Conservation (phyloP, 257 asterid genomes). For the Solanum chilense region DNA sequence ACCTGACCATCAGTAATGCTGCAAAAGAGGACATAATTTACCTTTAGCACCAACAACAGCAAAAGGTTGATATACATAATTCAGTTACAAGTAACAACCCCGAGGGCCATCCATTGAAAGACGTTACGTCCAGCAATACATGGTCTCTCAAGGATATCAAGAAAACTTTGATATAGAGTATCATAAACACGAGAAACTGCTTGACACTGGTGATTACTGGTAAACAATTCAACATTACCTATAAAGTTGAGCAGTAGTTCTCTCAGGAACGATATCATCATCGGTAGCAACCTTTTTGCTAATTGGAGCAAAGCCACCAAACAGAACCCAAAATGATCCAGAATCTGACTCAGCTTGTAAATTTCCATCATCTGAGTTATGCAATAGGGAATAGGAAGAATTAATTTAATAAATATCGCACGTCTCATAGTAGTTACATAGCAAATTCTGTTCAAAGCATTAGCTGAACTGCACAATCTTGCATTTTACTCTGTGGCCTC, state of each 20-base stretch:
- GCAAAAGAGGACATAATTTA: slow-evolving; percentile 1
- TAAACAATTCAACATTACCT: slow-evolving; percentile 29
- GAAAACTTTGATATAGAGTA: neutral
- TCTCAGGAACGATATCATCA: slow-evolving; percentile 84
- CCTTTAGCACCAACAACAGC: neutral
- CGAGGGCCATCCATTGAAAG: neutral
- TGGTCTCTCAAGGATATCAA: neutral
- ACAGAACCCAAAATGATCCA: slow-evolving; percentile 97
- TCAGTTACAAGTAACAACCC: neutral
- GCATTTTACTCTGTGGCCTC: neutral
- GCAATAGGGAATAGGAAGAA: neutral
- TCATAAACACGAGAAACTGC: neutral
- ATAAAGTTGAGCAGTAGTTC: slow-evolving; percentile 61
- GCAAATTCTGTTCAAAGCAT: neutral
- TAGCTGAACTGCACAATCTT: too few relatives aligned
- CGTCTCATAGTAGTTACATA: neutral
- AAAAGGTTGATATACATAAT: neutral
- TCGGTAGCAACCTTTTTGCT: slow-evolving; percentile 75
- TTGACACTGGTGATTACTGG: neutral
- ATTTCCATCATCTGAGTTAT: slow-evolving; percentile 78
- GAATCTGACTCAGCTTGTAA: slow-evolving; percentile 91
- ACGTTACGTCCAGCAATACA: neutral
- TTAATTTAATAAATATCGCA: neutral
- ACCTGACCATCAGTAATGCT: slow-evolving; percentile 70
- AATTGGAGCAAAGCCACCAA: slow-evolving; percentile 99